Evolutionary conservation across 805 yeast species (phyloP).

Genomic region (Candida maris): DNA sequence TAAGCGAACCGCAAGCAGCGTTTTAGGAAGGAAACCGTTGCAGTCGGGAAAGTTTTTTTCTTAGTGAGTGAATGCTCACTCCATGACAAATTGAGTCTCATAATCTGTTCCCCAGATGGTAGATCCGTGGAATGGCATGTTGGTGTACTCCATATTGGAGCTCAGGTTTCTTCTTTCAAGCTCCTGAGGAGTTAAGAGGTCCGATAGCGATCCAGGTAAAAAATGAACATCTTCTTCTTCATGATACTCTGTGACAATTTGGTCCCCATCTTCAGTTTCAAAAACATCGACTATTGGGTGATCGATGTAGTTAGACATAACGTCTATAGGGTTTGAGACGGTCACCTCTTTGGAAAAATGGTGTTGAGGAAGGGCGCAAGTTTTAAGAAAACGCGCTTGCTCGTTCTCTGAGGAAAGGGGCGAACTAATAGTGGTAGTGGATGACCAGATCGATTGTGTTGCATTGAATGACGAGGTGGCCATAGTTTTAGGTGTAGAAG

Average conservation of each 20-base stretch:
- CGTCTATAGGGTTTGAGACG: too few species aligned
- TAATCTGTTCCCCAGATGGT: conserved; percentile 21
- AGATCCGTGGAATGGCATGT: too few species aligned
- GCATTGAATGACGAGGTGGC: conserved; percentile 25
- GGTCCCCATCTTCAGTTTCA: conserved; percentile 24
- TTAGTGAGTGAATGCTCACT: too few species aligned
- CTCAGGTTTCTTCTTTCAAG: conserved; percentile 58
- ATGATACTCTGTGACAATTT: conserved; percentile 26
- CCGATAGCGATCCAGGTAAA: conserved; percentile 79
- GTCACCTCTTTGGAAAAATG: conserved; percentile 8
- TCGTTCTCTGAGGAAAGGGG: conserved; percentile 10
- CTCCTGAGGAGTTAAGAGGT: conserved; percentile 79
- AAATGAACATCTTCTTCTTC: conserved; percentile 62
- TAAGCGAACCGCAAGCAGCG: too few species aligned
- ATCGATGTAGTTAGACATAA: too few species aligned
- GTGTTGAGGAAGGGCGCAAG: conserved; percentile 13
- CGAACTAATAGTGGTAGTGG: conserved; percentile 10
- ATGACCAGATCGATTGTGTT: conserved; percentile 23
- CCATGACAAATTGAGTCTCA: conserved; percentile 38
- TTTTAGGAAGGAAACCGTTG: too few species aligned
- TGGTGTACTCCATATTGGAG: conserved; percentile 14
- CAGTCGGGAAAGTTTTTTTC: too few species aligned
- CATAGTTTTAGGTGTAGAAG: conserved; percentile 14
- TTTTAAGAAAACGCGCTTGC: conserved; percentile 11
- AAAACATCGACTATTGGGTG: conserved; percentile 38